A percentile compares a stretch with the other conserved stretches of the same genome.
These are phyloP conservation scores for Neoboletus subvelutipes DNA, from an alignment of 768 basidiomycete species.

Conservation along the genomic window DNA sequence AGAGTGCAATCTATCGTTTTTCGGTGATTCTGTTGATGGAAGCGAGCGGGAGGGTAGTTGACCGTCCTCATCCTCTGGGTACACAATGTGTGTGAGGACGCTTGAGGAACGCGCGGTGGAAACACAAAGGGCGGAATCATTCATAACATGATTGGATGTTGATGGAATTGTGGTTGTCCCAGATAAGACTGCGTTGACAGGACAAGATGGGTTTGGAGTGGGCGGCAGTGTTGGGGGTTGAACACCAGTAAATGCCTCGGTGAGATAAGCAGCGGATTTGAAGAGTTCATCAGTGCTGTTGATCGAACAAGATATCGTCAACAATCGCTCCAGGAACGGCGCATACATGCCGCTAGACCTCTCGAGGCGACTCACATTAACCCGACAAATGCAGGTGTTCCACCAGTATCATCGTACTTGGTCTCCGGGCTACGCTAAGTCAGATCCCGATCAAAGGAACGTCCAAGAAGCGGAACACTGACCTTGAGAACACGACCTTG, in stretches of 20 bases:
- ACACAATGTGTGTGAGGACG: conserved; percentile 20
- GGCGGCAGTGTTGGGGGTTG: conserved; percentile 16
- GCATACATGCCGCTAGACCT: not conserved
- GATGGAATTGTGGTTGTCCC: not conserved
- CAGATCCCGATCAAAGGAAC: not conserved
- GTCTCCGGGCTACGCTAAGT: conserved; percentile 45
- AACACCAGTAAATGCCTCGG: conserved; percentile 55
- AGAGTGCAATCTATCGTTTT: not conserved
- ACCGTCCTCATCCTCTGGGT: conserved; percentile 8
- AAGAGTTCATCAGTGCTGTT: conserved; percentile 71
- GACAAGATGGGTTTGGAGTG: conserved; percentile 15
- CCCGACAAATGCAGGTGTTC: conserved; percentile 69
- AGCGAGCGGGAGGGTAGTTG: not conserved
- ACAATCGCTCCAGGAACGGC: not conserved
- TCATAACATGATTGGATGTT: not conserved
- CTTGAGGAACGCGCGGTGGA: conserved; percentile 23
- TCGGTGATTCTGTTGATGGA: not conserved
- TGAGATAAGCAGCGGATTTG: conserved; percentile 74
- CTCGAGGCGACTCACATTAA: conserved; percentile 48
- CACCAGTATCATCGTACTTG: conserved; percentile 68
- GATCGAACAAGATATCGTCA: conserved; percentile 5
- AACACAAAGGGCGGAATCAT: not conserved
- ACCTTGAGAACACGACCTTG: conserved; percentile 50
- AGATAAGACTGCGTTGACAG: not conserved
- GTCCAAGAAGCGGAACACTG: conserved; percentile 5